phyloP scores from a whole-genome alignment of 1,284 basidiomycete species.

The Phellinidium pouzarii region DNA sequence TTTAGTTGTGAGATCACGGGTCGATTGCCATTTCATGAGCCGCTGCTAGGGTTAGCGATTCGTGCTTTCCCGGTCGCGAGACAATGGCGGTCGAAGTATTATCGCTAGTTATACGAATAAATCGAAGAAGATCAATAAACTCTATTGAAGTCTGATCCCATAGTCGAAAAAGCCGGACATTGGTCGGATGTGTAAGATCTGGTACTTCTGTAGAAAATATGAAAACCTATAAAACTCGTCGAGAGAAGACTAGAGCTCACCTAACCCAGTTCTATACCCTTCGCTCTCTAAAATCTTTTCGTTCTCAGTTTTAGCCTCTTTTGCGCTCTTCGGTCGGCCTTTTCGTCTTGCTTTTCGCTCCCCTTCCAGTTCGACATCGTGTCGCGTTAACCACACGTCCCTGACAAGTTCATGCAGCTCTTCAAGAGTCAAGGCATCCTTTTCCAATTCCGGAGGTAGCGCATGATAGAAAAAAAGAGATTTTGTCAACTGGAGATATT shows the following conservation, averaged over 20 bases:
- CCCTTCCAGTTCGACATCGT: slow-evolving; percentile 61
- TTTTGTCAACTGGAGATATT: slow-evolving; percentile 53
- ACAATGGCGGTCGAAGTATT: slow-evolving; percentile 42
- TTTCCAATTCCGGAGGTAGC: slow-evolving; percentile 55
- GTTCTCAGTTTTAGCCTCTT: slow-evolving; percentile 69
- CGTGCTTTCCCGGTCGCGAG: slow-evolving; percentile 54
- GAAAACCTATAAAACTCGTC: slow-evolving; percentile 10
- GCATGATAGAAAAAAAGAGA: slow-evolving; percentile 76
- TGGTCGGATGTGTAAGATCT: slow-evolving; percentile 71
- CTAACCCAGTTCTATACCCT: slow-evolving; percentile 77
- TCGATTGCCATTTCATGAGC: slow-evolving; percentile 16
- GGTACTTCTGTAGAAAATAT: slow-evolving; percentile 57
- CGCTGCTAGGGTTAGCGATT: slow-evolving; percentile 9
- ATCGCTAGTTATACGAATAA: slow-evolving; percentile 62
- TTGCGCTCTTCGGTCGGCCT: slow-evolving; percentile 71
- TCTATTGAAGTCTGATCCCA: slow-evolving; percentile 76
- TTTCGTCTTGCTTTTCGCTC: slow-evolving; percentile 61
- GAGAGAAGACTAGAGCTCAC: slow-evolving; percentile 39
- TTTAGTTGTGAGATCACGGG: background rate
- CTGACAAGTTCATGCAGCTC: slow-evolving; percentile 64
- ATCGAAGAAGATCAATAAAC: slow-evolving; percentile 70
- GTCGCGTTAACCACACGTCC: slow-evolving; percentile 69
- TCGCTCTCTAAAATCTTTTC: slow-evolving; percentile 61
- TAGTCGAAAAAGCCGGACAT: slow-evolving; percentile 64
- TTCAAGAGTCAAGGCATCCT: slow-evolving; percentile 50